phyloP scores from a whole-genome alignment of 495 filamentous ascomycete species.

The Xylaria acuta region DNA sequence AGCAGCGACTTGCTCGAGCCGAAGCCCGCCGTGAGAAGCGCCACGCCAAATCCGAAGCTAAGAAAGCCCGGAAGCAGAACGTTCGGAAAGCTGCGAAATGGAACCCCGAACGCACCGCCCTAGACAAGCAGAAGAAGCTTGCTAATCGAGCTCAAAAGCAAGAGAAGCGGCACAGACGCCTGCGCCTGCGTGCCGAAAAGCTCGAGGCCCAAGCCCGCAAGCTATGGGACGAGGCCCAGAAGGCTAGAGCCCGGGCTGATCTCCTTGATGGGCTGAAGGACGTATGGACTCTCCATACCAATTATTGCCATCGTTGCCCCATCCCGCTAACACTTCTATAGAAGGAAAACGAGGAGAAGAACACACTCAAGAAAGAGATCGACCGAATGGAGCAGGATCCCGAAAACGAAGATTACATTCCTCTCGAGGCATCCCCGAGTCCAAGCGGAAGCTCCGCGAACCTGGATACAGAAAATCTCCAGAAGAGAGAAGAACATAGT shows the following conservation, averaged over 20 bases:
- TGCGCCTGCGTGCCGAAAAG: conserved; percentile 36
- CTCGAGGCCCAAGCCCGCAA: conserved; percentile 33
- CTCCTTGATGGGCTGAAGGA: conserved; percentile 29
- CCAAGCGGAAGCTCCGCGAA: background rate
- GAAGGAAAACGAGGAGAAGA: conserved; percentile 36
- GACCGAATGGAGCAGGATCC: conserved; percentile 29
- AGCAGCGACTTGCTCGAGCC: conserved; percentile 34
- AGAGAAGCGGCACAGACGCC: conserved; percentile 41
- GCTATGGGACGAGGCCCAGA: conserved; percentile 34
- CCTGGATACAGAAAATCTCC: background rate
- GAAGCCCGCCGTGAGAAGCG: conserved; percentile 40
- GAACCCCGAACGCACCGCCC: conserved; percentile 35
- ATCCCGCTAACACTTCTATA: conserved; percentile 23
- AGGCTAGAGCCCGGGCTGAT: conserved; percentile 32
- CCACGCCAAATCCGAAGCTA: conserved; percentile 41
- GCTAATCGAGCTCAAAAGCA: conserved; percentile 34
- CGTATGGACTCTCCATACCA: conserved; percentile 11
- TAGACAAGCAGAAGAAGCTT: conserved; percentile 36
- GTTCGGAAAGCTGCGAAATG: conserved; percentile 37
- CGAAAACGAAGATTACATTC: conserved; percentile 31
- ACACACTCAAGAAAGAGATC: conserved; percentile 30
- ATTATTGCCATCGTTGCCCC: background rate
- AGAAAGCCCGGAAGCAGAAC: conserved; percentile 40
- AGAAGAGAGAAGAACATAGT: background rate
- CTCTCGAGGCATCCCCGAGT: conserved; percentile 21